These are phyloP conservation scores for Podaxis sp. DNA, from an alignment of 768 basidiomycete species.

Conservation along the genomic window DNA sequence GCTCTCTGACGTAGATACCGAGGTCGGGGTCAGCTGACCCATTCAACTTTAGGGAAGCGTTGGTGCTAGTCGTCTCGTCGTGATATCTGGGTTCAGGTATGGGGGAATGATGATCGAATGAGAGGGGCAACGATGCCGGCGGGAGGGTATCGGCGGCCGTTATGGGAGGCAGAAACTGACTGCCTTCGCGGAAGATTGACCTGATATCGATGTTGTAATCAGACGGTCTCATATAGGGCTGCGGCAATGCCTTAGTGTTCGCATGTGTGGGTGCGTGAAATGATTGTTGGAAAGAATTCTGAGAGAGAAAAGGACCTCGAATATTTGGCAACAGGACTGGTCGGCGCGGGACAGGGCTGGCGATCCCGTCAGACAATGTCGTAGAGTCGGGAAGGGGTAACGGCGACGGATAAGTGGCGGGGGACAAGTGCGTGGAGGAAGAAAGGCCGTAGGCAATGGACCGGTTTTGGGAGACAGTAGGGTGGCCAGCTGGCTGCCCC, in stretches of 20 bases:
- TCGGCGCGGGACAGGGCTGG: background rate
- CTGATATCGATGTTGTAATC: background rate
- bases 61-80: background rate
- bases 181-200: background rate
- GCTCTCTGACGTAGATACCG: background rate
- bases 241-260: background rate
- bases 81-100: background rate
- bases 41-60: background rate
- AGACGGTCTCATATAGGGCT: background rate
- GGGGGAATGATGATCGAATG: background rate
- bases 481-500: no score
- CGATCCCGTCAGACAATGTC: background rate
- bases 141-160: no score
- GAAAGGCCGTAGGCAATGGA: background rate
- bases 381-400: background rate
- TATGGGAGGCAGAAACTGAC: background rate
- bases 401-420: background rate
- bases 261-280: background rate
- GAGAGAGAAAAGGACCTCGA: background rate
- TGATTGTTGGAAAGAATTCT: background rate
- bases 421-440: background rate
- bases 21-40: background rate
- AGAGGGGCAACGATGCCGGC: background rate
- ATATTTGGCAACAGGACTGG: background rate
- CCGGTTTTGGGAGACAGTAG: background rate